Evolutionary conservation across 169 alveolate species (phyloP).

Genomic region (Plasmodium malariae): DNA sequence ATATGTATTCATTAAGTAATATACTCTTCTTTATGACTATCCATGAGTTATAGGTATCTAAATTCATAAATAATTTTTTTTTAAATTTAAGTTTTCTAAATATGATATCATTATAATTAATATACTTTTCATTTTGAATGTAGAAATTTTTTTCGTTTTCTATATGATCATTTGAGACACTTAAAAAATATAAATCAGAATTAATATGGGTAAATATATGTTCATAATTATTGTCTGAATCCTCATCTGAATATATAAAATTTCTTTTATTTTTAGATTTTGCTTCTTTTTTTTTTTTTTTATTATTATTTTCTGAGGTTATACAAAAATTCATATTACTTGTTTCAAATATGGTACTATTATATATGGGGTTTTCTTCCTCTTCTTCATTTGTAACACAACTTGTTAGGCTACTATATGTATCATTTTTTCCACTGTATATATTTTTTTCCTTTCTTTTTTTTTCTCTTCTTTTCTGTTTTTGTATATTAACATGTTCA

Average conservation of each 20-base stretch:
- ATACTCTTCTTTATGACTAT: conserved; percentile 49
- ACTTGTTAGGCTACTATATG: conserved; percentile 27
- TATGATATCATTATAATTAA: conserved; percentile 35
- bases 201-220: conserved; percentile 65
- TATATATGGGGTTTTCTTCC: conserved; percentile 53
- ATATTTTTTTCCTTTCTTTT: conserved; percentile 29
- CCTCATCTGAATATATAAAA: conserved; percentile 61
- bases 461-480: conserved; percentile 19
- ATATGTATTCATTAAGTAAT: conserved; percentile 39
- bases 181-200: conserved; percentile 50
- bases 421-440: conserved; percentile 11
- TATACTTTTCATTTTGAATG: conserved; percentile 62
- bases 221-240: conserved; percentile 74
- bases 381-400: background rate
- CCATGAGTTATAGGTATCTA: conserved; percentile 70
- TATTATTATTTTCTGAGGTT: background rate
- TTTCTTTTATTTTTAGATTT: conserved; percentile 17
- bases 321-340: conserved; percentile 51
- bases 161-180: conserved; percentile 72
- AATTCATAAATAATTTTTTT: conserved; percentile 37
- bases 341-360: conserved; percentile 74
- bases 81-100: conserved; percentile 55
- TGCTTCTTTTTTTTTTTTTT: conserved; percentile 22
- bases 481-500: conserved; percentile 70
- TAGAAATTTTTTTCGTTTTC: conserved; percentile 60